Conservation (phyloP, 805 yeast genomes). For the Komagataella kurtzmanii region DNA sequence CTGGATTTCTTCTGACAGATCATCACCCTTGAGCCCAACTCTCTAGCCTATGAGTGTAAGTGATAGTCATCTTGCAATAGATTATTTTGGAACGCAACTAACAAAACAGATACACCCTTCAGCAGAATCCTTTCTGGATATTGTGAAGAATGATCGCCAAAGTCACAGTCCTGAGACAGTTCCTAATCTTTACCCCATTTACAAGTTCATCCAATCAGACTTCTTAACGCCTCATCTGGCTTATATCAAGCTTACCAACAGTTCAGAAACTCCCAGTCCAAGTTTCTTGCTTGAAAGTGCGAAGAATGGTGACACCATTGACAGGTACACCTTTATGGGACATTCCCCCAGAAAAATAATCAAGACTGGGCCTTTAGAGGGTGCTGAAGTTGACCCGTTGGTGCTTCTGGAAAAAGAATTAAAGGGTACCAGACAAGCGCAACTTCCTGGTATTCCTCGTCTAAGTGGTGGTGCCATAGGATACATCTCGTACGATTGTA, state of each 20-base stretch:
- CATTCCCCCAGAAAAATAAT: slow-evolving; percentile 71
- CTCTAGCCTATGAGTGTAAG: background rate
- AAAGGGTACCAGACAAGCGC: slow-evolving; percentile 49
- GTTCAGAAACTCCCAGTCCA: slow-evolving; percentile 34
- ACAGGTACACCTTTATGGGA: slow-evolving; percentile 87
- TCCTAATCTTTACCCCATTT: slow-evolving; percentile 75
- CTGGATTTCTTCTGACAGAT: background rate
- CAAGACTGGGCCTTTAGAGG: slow-evolving; percentile 61
- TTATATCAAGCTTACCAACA: slow-evolving; percentile 65
- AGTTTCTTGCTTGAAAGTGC: slow-evolving; percentile 87
- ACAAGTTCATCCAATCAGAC: slow-evolving; percentile 58
- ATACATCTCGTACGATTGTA: slow-evolving; percentile 91
- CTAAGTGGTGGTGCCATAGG: slow-evolving; percentile 96
- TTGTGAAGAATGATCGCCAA: slow-evolving; percentile 22
- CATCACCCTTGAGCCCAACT: background rate
- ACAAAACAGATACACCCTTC: slow-evolving; percentile 32
- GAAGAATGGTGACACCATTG: slow-evolving; percentile 76
- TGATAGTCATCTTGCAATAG: background rate
- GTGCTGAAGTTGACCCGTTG: slow-evolving; percentile 70
- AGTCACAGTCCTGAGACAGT: slow-evolving; percentile 9
- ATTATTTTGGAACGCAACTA: background rate
- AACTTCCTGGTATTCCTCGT: slow-evolving; percentile 69
- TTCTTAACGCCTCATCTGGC: slow-evolving; percentile 85
- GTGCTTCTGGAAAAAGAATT: slow-evolving; percentile 63
- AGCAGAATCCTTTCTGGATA: slow-evolving; percentile 26